These are phyloP conservation scores for Tulasnella sp. DNA, from an alignment of 768 basidiomycete genomes.

Conservation along the genomic window DNA sequence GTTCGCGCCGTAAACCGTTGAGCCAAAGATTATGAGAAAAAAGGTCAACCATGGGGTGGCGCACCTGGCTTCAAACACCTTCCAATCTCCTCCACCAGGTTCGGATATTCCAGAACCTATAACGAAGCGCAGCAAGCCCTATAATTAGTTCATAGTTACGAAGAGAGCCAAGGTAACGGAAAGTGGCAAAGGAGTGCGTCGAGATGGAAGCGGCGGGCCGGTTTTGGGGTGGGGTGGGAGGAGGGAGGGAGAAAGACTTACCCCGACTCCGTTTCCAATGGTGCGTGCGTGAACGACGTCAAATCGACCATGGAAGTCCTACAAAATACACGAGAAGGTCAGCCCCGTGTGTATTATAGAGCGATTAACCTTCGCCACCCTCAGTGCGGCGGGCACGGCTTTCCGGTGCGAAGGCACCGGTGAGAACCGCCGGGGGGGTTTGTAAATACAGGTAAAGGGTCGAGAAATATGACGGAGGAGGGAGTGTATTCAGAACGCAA, in stretches of 20 bases:
- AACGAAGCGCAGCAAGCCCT: background rate
- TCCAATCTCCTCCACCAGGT: constrained; percentile 12
- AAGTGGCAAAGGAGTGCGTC: background rate
- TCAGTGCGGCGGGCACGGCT: background rate
- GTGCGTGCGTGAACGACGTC: constrained; percentile 20
- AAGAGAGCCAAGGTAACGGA: background rate
- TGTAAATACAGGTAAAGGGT: constrained; percentile 2
- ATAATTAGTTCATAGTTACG: background rate
- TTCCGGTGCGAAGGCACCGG: background rate
- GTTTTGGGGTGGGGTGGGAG: background rate
- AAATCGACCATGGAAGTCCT: constrained; percentile 25
- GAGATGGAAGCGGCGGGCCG: background rate
- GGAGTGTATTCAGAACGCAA: background rate
- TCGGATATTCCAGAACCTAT: background rate
- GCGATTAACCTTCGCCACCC: background rate
- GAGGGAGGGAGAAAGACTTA: background rate
- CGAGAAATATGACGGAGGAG: background rate
- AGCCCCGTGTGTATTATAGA: background rate
- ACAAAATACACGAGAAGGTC: background rate
- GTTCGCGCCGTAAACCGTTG: background rate
- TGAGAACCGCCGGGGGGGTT: background rate
- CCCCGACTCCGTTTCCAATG: constrained; percentile 8
- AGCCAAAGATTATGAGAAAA: background rate
- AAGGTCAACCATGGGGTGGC: background rate
- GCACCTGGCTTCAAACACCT: constrained; percentile 16